Percentiles rank a stretch among this genome's conserved stretches.
phyloP scores from a whole-genome alignment of 495 filamentous ascomycete genomes.

The Aspergillus steynii region DNA sequence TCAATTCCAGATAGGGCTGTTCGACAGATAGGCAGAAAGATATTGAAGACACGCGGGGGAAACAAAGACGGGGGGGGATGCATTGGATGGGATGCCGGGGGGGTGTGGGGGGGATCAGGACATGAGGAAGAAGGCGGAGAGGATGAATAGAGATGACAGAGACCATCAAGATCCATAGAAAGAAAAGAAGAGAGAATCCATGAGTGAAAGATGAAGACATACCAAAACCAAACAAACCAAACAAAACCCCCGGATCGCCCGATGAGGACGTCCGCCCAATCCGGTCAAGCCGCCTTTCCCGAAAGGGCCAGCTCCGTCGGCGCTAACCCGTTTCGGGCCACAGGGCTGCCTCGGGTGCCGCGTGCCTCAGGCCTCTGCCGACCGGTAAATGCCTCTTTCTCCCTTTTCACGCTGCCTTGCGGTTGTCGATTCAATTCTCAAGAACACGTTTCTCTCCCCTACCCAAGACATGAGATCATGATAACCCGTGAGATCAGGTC shows the following conservation, averaged over 20 bases:
- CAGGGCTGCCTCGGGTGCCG: background rate
- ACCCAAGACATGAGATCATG: too few species aligned
- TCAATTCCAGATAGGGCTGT: constrained; percentile 1
- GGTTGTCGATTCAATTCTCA: too few species aligned
- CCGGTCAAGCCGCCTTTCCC: constrained; percentile 15
- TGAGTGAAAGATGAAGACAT: background rate
- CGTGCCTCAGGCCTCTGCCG: constrained; percentile 15
- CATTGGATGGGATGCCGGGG: background rate
- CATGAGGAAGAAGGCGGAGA: background rate
- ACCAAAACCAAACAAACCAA: constrained; percentile 2
- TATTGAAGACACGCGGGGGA: background rate
- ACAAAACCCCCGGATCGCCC: constrained; percentile 17
- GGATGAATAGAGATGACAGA: background rate
- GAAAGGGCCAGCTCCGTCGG: constrained; percentile 13
- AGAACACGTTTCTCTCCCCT: too few species aligned
- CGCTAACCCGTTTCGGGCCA: constrained; percentile 18
- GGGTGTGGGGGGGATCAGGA: background rate
- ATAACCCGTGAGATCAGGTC: too few species aligned
- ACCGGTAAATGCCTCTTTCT: too few species aligned
- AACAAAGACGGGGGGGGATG: background rate
- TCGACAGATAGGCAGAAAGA: constrained; percentile 4
- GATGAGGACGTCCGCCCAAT: constrained; percentile 26
- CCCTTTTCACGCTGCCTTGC: too few species aligned
- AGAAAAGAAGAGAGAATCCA: background rate
- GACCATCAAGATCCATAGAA: background rate